Conservation (phyloP, 257 asterid genomes). For the Primulina tabacum region DNA sequence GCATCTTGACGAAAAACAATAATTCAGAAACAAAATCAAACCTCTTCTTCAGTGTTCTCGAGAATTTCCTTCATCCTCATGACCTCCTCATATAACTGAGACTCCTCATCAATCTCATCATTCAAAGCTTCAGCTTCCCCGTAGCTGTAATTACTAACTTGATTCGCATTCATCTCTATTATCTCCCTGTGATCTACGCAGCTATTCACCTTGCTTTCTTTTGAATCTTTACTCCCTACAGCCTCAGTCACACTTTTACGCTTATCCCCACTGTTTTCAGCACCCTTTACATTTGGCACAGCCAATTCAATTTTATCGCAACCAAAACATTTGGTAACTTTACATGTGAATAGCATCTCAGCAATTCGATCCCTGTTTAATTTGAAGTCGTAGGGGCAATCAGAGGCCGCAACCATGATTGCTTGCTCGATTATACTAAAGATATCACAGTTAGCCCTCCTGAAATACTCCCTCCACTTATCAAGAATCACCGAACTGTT, state of each 20-base stretch:
- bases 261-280: slow-evolving; percentile 3
- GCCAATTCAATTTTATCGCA: slow-evolving; percentile 25
- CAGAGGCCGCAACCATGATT: slow-evolving; percentile 46
- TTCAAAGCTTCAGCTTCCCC: slow-evolving; percentile 39
- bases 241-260: slow-evolving; percentile 22
- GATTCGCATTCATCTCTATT: slow-evolving; percentile 26
- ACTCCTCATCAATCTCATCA: slow-evolving; percentile 29
- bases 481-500: slow-evolving; percentile 28
- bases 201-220: slow-evolving; percentile 34
- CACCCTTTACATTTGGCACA: slow-evolving; percentile 22
- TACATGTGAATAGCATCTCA: slow-evolving; percentile 38
- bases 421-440: slow-evolving; percentile 44
- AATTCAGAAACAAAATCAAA: slow-evolving; percentile 17
- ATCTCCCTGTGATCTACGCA: slow-evolving; percentile 21
- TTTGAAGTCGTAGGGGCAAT: slow-evolving; percentile 46
- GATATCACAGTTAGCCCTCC: slow-evolving; percentile 29
- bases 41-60: slow-evolving; percentile 49
- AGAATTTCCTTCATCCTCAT: slow-evolving; percentile 39
- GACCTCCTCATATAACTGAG: slow-evolving; percentile 19
- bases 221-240: slow-evolving; percentile 30
- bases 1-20: slow-evolving; percentile 1
- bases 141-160: slow-evolving; percentile 19
- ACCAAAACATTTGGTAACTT: slow-evolving; percentile 26
- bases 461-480: slow-evolving; percentile 52
- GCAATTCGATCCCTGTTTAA: slow-evolving; percentile 47